Percentiles rank a stretch among this genome's conserved stretches.
Conservation (phyloP, 805 yeast genomes). For the Suhomyces sp. region DNA sequence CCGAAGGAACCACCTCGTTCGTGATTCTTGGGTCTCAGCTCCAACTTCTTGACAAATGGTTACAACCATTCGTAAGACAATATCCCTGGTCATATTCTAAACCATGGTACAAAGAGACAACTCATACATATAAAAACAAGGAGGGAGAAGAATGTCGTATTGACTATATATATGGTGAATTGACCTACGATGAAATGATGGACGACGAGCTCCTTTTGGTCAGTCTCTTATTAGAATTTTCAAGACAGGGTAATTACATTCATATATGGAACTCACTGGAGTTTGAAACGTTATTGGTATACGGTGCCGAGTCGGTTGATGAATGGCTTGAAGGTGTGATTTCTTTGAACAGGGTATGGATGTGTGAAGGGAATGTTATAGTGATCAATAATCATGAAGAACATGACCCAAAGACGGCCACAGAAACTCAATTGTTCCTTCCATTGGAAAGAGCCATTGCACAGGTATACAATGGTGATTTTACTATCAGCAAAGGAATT, state of each 20-base stretch:
- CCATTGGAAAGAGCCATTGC: slow-evolving; percentile 9
- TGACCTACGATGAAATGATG: slow-evolving; percentile 43
- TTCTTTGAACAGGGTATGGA: slow-evolving; percentile 55
- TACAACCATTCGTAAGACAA: slow-evolving; percentile 18
- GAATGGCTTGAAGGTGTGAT: slow-evolving; percentile 54
- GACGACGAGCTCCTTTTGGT: slow-evolving; percentile 49
- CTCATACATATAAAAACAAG: slow-evolving; percentile 4
- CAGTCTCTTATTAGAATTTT: slow-evolving; percentile 38
- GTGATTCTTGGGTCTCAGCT: slow-evolving; percentile 1
- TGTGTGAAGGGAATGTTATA: slow-evolving; percentile 39
- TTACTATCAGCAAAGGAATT: neutral
- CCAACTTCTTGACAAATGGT: slow-evolving; percentile 8
- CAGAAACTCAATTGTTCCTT: neutral
- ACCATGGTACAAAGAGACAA: slow-evolving; percentile 5
- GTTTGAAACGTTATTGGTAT: slow-evolving; percentile 40
- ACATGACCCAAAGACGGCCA: neutral
- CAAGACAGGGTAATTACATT: slow-evolving; percentile 15
- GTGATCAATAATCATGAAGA: slow-evolving; percentile 6
- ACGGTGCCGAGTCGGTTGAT: slow-evolving; percentile 44
- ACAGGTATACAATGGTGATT: slow-evolving; percentile 9
- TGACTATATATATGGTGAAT: slow-evolving; percentile 37
- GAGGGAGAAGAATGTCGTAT: slow-evolving; percentile 3
- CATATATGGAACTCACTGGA: slow-evolving; percentile 9
- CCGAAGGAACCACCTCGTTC: neutral
- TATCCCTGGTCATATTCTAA: slow-evolving; percentile 21